Evolutionary conservation across 768 basidiomycete species (phyloP).

Genomic region (Aureoboletus auriporus): DNA sequence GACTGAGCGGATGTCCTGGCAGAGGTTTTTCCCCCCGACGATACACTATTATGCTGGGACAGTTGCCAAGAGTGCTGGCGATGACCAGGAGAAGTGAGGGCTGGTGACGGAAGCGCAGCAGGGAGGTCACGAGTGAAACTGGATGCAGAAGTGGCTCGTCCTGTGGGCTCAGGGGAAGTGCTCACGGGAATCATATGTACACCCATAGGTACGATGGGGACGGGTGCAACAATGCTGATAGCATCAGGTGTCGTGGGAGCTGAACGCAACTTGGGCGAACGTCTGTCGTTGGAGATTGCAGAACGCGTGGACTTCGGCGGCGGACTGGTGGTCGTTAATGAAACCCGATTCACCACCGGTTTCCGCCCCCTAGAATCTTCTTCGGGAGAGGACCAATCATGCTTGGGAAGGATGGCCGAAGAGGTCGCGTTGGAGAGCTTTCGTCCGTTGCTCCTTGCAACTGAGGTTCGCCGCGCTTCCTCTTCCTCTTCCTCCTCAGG

Average conservation of each 20-base stretch:
- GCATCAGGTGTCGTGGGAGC: conserved; percentile 26
- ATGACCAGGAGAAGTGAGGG: conserved; percentile 21
- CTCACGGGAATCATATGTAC: conserved; percentile 18
- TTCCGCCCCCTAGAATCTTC: conserved; percentile 14
- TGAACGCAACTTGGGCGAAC: conserved; percentile 22
- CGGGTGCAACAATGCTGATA: conserved; percentile 19
- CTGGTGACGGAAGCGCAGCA: conserved; percentile 28
- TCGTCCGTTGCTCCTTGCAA: conserved; percentile 20
- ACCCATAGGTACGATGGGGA: conserved; percentile 20
- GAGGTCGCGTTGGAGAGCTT: conserved; percentile 23
- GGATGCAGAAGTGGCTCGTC: conserved; percentile 22
- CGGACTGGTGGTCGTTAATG: conserved; percentile 12
- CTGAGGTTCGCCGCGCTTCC: conserved; percentile 27
- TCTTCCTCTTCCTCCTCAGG: conserved; percentile 69
- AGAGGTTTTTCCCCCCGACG: conserved; percentile 25
- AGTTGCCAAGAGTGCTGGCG: conserved; percentile 25
- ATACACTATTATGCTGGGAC: conserved; percentile 43
- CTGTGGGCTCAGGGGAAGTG: conserved; percentile 18
- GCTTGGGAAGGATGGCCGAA: conserved; percentile 32
- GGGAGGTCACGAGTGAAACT: conserved; percentile 26
- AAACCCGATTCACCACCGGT: conserved; percentile 12
- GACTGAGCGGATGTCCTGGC: conserved; percentile 15
- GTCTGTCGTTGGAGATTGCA: conserved; percentile 11
- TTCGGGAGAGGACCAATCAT: conserved; percentile 6
- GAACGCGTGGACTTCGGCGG: conserved; percentile 20